Conservation (phyloP, 2,329 filamentous ascomycete species). For the Ceratocystis diversiconidia region DNA sequence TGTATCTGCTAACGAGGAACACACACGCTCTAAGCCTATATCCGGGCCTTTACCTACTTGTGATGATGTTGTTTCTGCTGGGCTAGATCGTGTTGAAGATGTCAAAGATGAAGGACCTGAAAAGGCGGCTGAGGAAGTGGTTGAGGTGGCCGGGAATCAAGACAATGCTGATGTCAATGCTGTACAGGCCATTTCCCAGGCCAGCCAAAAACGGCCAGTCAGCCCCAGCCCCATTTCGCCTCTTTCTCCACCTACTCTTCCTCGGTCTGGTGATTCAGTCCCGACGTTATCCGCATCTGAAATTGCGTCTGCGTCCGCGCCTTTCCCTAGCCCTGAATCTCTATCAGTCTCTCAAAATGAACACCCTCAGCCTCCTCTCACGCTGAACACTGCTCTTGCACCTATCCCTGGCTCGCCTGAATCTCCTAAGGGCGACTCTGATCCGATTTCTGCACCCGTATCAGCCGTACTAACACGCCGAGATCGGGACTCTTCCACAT, state of each 20-base stretch:
- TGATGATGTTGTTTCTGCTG: neutral
- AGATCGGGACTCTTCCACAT: constrained; percentile 1
- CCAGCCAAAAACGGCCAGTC: neutral
- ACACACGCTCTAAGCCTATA: neutral
- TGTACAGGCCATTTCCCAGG: neutral
- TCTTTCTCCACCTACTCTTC: neutral
- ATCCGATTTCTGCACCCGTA: neutral
- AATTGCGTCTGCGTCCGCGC: neutral
- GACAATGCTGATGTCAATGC: neutral
- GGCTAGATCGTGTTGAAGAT: neutral
- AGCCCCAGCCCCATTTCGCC: neutral
- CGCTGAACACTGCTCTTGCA: constrained; percentile 5
- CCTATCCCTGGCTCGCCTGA: constrained; percentile 17
- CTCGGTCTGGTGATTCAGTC: neutral
- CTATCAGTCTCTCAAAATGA: neutral
- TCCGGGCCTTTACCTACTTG: neutral
- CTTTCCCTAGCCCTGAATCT: neutral
- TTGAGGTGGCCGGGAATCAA: no score
- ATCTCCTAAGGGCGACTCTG: neutral
- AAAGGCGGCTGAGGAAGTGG: neutral
- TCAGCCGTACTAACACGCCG: neutral
- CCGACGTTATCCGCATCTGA: neutral
- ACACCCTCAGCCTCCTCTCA: neutral
- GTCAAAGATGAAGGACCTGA: neutral
- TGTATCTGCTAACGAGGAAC: neutral